Conservation (phyloP, 2,329 filamentous ascomycete genomes). For the Mycosphaerella arachidis region DNA sequence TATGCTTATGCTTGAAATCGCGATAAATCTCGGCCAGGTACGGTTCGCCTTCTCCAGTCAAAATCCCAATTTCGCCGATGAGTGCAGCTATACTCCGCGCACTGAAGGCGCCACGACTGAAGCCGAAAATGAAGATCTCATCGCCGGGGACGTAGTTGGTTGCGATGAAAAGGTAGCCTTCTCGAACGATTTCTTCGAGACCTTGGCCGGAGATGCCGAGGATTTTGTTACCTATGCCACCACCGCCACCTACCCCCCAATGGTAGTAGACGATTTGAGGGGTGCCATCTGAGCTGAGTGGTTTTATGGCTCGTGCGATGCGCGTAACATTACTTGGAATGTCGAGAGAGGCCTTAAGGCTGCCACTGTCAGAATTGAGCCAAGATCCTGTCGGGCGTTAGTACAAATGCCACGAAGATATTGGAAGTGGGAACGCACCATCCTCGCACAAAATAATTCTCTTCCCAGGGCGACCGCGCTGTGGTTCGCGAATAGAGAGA, state of each 20-base stretch:
- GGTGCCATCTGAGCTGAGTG: conserved; percentile 44
- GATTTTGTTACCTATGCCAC: conserved; percentile 41
- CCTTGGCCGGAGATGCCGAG: conserved; percentile 31
- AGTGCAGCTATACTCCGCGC: conserved; percentile 44
- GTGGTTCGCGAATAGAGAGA: conserved; percentile 1
- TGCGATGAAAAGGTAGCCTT: conserved; percentile 49
- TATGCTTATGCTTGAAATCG: conserved; percentile 43
- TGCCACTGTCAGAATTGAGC: conserved; percentile 47
- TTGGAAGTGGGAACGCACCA: conserved; percentile 14
- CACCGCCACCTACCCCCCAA: conserved; percentile 44
- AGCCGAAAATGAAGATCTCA: conserved; percentile 48
- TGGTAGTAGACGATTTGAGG: conserved; percentile 51
- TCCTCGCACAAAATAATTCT: conserved; percentile 27
- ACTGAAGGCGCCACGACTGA: conserved; percentile 46
- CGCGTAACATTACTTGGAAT: conserved; percentile 49
- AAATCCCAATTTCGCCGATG: conserved; percentile 43
- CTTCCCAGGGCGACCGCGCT: conserved; percentile 16
- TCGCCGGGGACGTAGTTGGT: conserved; percentile 52
- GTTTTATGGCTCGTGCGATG: conserved; percentile 47
- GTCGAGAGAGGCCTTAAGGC: conserved; percentile 40
- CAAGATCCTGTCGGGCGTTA: conserved; percentile 36
- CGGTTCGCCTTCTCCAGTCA: conserved; percentile 45
- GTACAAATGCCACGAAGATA: background rate
- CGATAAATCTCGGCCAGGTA: conserved; percentile 45
- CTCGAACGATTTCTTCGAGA: conserved; percentile 44